Base-by-base conservation (phyloP, 768 basidiomycete species). In the Obba rivulosa region DNA sequence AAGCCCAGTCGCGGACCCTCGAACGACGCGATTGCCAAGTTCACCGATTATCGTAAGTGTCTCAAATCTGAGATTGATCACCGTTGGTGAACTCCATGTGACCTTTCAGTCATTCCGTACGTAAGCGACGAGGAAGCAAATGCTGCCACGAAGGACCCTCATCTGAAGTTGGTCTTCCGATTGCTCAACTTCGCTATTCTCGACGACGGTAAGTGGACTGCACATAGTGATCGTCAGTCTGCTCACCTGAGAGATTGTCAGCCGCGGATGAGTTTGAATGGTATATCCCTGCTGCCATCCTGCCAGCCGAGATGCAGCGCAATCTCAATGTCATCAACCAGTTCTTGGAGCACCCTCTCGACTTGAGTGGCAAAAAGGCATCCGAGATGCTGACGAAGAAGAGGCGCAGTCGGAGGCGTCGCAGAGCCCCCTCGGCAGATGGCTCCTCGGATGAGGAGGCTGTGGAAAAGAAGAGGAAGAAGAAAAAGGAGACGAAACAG, bases 141-240 rank as follows among this genome's bases (percentile, higher is more conserved):
- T 18, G 90, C 87, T 0, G 86, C 85, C 2, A 85, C 84, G 23
- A 85, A 80, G 59, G 82, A 96, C 58, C 72, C 81, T 10, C 76
- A 85, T 48, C 70, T 97, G 52, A 93, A 92, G 62, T 78, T 98
- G 22, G 66, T 98, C 52, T 86, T 96, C 65, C 82, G 86, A 31
- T 70, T 98, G 8, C 71, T 84, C 18, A 80, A 82, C 34, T 94
- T 94, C 64, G 72, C 70, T 52, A 72, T 84, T 40, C 65, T 75
- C 10, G 76, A 81, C 46, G 81, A 90, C 62, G 79, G 92, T 88
- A 56, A 43, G 75, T 56, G 28, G 28, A 47, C 47, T 16, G 13
- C 22, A n/a, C 38, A 21, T 57, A 49, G 35, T 41, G 58, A 40
- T 47, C 18, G 23, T 25, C 37, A 43, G 49, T 45, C 37, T 18